Evolutionary conservation across 192 early-diverging fungal genomes (phyloP), one percentile per base, ranked within the genome.

Genomic region (Mortierella alpina): DNA sequence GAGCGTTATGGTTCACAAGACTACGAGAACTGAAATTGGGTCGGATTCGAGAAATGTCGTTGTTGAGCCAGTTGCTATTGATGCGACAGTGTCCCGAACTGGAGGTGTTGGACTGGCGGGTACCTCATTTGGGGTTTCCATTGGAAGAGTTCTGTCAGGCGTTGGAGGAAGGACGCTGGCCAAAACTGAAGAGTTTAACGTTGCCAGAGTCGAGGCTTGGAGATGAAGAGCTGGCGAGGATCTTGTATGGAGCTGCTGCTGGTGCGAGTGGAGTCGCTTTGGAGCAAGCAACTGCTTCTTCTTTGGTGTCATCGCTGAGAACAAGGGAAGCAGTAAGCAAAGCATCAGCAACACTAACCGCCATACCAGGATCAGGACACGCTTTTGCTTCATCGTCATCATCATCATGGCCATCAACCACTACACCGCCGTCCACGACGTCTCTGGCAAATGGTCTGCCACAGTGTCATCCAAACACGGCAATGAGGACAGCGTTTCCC

Each of bases 141-240:
- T 60, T 76, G 7, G 46, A 76, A 14, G 74, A 57, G 51, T 65
- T 76, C 41, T 76, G 74, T 64, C 60, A 69, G 10, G 52, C 65
- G 14, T 23, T 76, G 13, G 6, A 61, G 41, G 44, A 54, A 3
- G 20, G 23, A 5, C 48, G 48, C 40, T 76, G 74, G 74, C 45
- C 56, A 0, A 61, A 64, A 10, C 48, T 76, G 47, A 7, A 44
- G 2, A 42, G 40, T 7, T 51, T 76, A 66, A 53, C 54, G 0
- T 22, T 76, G 8, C 67, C 67, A 17, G 74, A 76, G 10, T 67
- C 74, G 7, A 63, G 74, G 42, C 40, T 76, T 8, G 52, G 1
- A 2, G 74, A 76, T 39, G 23, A 10, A 0, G 74, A 76, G 18
- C 39, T 76, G 59, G 53, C 47, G 0, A 40, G 39, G 55, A 65